phyloP scores from a whole-genome alignment of 2,329 filamentous ascomycete species.

The Amauroascus verrucosus region DNA sequence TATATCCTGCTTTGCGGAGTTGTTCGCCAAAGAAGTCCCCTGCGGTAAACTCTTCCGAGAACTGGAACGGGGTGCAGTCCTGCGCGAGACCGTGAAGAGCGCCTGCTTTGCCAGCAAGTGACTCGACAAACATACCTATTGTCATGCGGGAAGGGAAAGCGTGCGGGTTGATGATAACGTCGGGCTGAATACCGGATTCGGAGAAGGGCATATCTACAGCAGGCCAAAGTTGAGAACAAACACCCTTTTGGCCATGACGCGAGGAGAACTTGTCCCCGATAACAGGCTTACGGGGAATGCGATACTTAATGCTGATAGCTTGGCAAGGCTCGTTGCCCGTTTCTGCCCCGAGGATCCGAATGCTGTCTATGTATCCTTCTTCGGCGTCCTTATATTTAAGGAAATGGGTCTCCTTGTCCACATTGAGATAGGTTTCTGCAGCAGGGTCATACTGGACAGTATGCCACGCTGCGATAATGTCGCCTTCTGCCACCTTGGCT shows the following conservation, averaged over 20 bases:
- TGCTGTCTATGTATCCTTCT: slow-evolving; percentile 79
- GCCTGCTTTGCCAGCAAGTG: slow-evolving; percentile 86
- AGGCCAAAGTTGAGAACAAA: slow-evolving; percentile 92
- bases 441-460: slow-evolving; percentile 64
- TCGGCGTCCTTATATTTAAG: slow-evolving; percentile 93
- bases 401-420: slow-evolving; percentile 74
- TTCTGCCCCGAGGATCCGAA: slow-evolving; percentile 80
- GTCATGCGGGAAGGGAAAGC: slow-evolving; percentile 99
- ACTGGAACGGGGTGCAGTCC: slow-evolving; percentile 90
- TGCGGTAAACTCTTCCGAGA: slow-evolving; percentile 83
- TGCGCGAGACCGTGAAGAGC: slow-evolving; percentile 92
- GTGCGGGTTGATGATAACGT: slow-evolving; percentile 98
- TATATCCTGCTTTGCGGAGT: slow-evolving; percentile 88
- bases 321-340: slow-evolving; percentile 73
- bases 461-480: slow-evolving; percentile 81
- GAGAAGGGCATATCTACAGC: slow-evolving; percentile 90
- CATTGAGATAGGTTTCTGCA: slow-evolving; percentile 68
- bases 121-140: slow-evolving; percentile 98
- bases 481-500: slow-evolving; percentile 64
- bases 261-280: slow-evolving; percentile 99
- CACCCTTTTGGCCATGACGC: slow-evolving; percentile 95
- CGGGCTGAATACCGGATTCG: slow-evolving; percentile 90
- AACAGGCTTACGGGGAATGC: slow-evolving; percentile 76
- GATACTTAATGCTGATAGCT: slow-evolving; percentile 83
- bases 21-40: slow-evolving; percentile 94